A percentile compares a stretch with the other conserved stretches of the same genome.
Conservation (phyloP, 306 rosid species). For the Rosa multiflora region DNA sequence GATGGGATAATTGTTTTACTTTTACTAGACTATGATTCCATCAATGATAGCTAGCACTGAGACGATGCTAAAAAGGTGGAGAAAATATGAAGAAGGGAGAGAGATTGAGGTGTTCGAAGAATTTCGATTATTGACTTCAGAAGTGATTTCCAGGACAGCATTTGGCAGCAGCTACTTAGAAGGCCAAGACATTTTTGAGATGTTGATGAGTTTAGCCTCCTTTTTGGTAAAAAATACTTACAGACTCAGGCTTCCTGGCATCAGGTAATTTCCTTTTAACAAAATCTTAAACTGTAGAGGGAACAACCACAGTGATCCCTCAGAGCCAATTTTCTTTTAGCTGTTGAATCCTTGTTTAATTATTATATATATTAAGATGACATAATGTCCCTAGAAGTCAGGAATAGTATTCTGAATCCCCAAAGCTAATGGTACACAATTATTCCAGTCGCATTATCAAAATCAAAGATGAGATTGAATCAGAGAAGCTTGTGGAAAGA, state of each 20-base stretch:
- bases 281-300: neutral
- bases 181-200: neutral
- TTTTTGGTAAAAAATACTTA: neutral
- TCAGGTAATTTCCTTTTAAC: neutral
- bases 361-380: neutral
- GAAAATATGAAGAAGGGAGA: neutral
- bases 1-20: neutral
- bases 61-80: neutral
- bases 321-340: neutral
- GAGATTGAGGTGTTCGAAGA: slow-evolving; percentile 1
- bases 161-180: slow-evolving; percentile 11
- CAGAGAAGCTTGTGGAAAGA: neutral
- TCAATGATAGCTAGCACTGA: slow-evolving; percentile 1
- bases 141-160: neutral
- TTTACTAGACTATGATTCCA: neutral
- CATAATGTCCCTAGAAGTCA: neutral
- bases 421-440: neutral
- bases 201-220: neutral
- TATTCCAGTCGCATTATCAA: neutral
- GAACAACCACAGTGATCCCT: neutral
- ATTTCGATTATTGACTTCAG: slow-evolving; percentile 5
- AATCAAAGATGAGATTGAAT: neutral
- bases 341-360: neutral
- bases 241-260: neutral
- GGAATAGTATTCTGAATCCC: neutral